phyloP scores from a whole-genome alignment of 2,329 filamentous ascomycete genomes.

The Stachybotrys echinatus region DNA sequence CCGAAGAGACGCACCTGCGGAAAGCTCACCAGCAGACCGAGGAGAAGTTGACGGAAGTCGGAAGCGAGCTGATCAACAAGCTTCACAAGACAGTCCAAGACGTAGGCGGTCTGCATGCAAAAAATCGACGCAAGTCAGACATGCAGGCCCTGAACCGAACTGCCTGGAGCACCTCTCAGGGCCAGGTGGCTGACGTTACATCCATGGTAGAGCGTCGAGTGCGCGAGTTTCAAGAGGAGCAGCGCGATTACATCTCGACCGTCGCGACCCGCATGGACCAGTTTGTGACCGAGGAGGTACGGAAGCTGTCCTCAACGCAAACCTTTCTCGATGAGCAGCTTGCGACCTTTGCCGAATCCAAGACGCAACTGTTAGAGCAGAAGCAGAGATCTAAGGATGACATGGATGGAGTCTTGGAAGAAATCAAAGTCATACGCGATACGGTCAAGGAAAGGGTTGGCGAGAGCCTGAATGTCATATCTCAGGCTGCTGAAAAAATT shows the following conservation, averaged over 20 bases:
- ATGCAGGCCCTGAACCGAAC: conserved; percentile 74
- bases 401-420: conserved; percentile 86
- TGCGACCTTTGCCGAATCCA: conserved; percentile 60
- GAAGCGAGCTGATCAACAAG: conserved; percentile 71
- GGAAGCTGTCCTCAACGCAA: conserved; percentile 65
- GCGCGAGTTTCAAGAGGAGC: conserved; percentile 64
- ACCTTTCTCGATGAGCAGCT: conserved; percentile 66
- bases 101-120: conserved; percentile 76
- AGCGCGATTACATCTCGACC: conserved; percentile 62
- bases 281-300: conserved; percentile 72
- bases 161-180: conserved; percentile 72
- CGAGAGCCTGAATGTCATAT: conserved; percentile 77
- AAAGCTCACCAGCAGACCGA: conserved; percentile 86
- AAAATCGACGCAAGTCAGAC: conserved; percentile 79
- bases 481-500: conserved; percentile 79
- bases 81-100: conserved; percentile 74
- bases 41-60: conserved; percentile 65
- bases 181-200: conserved; percentile 71
- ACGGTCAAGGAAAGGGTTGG: conserved; percentile 83
- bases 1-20: conserved; percentile 73
- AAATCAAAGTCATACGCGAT: conserved; percentile 85
- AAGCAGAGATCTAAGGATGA: conserved; percentile 69
- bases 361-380: conserved; percentile 62
- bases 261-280: conserved; percentile 67
- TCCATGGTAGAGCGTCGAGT: conserved; percentile 71